These are phyloP conservation scores for Theileria equi DNA, from an alignment of 169 alveolate genomes.

Conservation along the genomic window DNA sequence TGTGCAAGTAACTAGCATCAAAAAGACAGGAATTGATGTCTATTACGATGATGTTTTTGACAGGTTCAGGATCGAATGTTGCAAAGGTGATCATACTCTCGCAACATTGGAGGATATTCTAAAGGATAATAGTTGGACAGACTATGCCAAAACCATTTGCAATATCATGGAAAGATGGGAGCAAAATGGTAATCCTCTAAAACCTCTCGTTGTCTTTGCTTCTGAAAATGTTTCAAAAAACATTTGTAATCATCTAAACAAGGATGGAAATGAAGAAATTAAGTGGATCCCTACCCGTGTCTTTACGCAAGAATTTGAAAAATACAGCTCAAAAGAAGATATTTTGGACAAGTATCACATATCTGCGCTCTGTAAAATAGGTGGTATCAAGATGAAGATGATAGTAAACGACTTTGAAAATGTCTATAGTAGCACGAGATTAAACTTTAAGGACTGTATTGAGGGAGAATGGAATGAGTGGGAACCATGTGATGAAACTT, in stretches of 20 bases:
- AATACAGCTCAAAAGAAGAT: background rate
- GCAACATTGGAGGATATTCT: too few relatives aligned
- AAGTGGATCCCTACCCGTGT: too few relatives aligned
- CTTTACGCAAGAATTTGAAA: background rate
- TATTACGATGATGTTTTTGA: too few relatives aligned
- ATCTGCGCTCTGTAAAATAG: slow-evolving; percentile 10
- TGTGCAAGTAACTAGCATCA: too few relatives aligned
- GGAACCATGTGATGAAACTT: slow-evolving; percentile 16
- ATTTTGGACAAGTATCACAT: background rate
- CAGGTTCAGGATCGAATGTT: too few relatives aligned
- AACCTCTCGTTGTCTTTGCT: background rate
- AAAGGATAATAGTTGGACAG: background rate
- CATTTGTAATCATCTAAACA: slow-evolving; percentile 1
- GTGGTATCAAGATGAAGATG: background rate
- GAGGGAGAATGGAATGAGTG: slow-evolving; percentile 54
- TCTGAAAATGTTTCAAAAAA: slow-evolving; percentile 4
- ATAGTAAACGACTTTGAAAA: background rate
- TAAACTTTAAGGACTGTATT: slow-evolving; percentile 18
- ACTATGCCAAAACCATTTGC: background rate
- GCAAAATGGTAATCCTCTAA: too few relatives aligned
- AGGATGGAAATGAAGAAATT: too few relatives aligned
- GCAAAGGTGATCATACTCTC: too few relatives aligned
- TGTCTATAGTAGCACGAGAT: background rate
- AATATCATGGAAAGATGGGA: background rate
- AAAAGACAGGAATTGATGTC: too few relatives aligned